A percentile compares a stretch with the other conserved stretches of the same genome.
Conservation (phyloP, 1,284 basidiomycete genomes). For the Sporisorium exsertum region DNA sequence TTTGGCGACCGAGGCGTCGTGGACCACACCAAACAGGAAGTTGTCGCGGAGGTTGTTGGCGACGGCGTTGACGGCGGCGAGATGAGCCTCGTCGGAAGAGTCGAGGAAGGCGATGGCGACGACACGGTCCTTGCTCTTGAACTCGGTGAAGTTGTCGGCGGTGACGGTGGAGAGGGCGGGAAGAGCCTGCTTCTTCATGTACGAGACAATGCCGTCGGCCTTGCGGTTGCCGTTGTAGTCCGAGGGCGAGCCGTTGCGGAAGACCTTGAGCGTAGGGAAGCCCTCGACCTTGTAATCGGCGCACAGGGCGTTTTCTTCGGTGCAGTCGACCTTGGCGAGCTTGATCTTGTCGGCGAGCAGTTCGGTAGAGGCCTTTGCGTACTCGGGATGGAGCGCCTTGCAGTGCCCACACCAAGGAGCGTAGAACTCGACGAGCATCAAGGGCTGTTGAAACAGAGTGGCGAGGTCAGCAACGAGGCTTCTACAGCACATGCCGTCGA, state of each 20-base stretch:
- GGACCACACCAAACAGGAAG: slow-evolving; percentile 85
- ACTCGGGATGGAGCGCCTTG: slow-evolving; percentile 79
- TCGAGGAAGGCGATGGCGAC: slow-evolving; percentile 88
- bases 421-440: slow-evolving; percentile 96
- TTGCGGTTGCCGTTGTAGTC: slow-evolving; percentile 87
- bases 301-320: slow-evolving; percentile 74
- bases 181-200: slow-evolving; percentile 98
- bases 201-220: slow-evolving; percentile 94
- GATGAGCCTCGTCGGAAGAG: slow-evolving; percentile 75
- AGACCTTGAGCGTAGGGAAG: slow-evolving; percentile 92
- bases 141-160: slow-evolving; percentile 81
- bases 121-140: slow-evolving; percentile 89
- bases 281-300: slow-evolving; percentile 81
- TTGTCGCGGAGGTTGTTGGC: slow-evolving; percentile 91
- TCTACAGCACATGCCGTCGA: neutral
- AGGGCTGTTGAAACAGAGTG: slow-evolving; percentile 72
- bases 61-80: slow-evolving; percentile 77
- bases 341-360: slow-evolving; percentile 88
- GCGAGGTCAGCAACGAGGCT: neutral
- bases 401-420: slow-evolving; percentile 84
- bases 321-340: slow-evolving; percentile 81
- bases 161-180: slow-evolving; percentile 91
- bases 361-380: slow-evolving; percentile 92
- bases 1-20: slow-evolving; percentile 76
- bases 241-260: slow-evolving; percentile 83